Percentiles rank a stretch among this genome's conserved stretches.
Conservation (phyloP, 495 filamentous ascomycete species). For the Penicillium malachiteum region DNA sequence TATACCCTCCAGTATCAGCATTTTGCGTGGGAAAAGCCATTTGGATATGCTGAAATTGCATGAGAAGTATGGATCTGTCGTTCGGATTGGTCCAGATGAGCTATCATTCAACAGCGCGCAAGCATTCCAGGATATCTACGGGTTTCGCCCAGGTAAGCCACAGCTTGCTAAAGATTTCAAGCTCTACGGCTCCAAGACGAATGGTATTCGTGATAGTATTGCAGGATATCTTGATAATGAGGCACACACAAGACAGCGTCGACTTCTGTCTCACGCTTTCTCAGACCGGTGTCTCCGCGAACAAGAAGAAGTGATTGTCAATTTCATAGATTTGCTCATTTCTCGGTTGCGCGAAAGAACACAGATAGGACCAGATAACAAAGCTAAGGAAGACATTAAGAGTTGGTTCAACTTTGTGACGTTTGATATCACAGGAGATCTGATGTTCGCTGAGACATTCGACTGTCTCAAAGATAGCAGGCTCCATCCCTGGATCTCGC, state of each 20-base stretch:
- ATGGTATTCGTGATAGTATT: not conserved
- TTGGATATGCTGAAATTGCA: not conserved
- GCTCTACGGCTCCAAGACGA: not conserved
- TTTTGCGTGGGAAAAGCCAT: not conserved
- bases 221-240: not conserved
- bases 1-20: not conserved
- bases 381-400: not conserved
- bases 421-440: not conserved
- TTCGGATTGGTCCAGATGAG: not conserved
- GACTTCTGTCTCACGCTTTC: not conserved
- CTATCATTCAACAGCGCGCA: not conserved
- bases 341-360: not conserved
- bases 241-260: not conserved
- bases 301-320: not conserved
- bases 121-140: slow-evolving; percentile 1
- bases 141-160: not conserved
- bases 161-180: not conserved
- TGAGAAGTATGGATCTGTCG: not conserved
- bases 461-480: not conserved
- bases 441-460: slow-evolving; percentile 2
- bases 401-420: not conserved
- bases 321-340: not conserved
- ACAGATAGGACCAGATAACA: not conserved
- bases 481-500: not conserved
- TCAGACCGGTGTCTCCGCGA: not conserved